Evolutionary conservation across 2,329 filamentous ascomycete species (phyloP).

Genomic region (Cytospora chrysosperma): DNA sequence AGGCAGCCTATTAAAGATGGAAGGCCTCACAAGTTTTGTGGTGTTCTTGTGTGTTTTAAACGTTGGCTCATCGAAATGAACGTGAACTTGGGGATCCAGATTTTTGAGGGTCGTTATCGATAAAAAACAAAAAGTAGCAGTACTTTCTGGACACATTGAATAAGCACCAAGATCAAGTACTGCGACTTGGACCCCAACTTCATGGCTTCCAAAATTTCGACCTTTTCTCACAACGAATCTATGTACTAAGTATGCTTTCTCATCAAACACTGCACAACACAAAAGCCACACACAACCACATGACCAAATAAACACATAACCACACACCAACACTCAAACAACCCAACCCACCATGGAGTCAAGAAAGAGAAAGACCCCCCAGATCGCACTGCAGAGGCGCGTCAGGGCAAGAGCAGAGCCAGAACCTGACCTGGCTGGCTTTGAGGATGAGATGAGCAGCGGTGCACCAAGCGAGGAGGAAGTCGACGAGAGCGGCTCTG

Average conservation of each 20-base stretch:
- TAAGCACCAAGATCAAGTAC: neutral
- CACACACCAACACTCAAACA: neutral
- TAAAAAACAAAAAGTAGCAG: constrained; percentile 7
- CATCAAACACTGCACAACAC: neutral
- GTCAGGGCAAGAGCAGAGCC: constrained; percentile 47
- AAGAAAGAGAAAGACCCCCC: constrained; percentile 43
- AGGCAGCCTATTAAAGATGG: neutral
- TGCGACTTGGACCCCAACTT: constrained; percentile 2
- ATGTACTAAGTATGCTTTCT: too few relatives aligned
- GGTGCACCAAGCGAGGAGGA: constrained; percentile 30
- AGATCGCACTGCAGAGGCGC: constrained; percentile 40
- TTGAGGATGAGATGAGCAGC: constrained; percentile 32
- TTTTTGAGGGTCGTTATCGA: constrained; percentile 19
- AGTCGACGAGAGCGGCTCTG: constrained; percentile 16
- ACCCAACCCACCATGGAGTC: constrained; percentile 33
- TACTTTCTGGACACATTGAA: neutral
- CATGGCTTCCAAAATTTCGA: constrained; percentile 15
- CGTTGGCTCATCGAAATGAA: neutral
- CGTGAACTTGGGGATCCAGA: neutral
- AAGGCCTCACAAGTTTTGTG: too few relatives aligned
- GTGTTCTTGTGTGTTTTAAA: neutral
- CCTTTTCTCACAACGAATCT: neutral
- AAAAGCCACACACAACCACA: neutral
- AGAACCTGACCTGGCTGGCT: constrained; percentile 40
- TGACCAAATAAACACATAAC: too few relatives aligned